Evolutionary conservation across 1,139 yeast species (phyloP).

Genomic region (Pichia inconspicua): DNA sequence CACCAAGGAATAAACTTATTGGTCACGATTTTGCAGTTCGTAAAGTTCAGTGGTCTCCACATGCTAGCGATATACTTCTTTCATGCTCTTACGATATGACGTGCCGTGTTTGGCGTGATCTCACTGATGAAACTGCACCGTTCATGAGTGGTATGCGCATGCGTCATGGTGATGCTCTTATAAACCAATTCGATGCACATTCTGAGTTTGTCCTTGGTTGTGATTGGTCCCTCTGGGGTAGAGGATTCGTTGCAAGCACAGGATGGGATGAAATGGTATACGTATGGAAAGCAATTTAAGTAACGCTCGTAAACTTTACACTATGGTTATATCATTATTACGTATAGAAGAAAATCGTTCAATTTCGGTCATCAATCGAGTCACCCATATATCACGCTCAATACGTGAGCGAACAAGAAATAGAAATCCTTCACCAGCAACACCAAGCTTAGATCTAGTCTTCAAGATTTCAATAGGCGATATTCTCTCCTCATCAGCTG

Average conservation of each 20-base stretch:
- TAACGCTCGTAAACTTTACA: neutral
- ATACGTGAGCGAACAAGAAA: constrained; percentile 78
- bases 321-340: constrained; percentile 15
- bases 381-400: constrained; percentile 81
- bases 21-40: constrained; percentile 91
- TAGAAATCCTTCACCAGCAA: constrained; percentile 59
- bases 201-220: constrained; percentile 90
- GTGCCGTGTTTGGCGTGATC: constrained; percentile 76
- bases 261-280: constrained; percentile 97
- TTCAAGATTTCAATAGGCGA: constrained; percentile 20
- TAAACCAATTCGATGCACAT: constrained; percentile 60
- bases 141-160: constrained; percentile 34
- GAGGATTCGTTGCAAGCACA: constrained; percentile 90
- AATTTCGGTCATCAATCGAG: constrained; percentile 53
- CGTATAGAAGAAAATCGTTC: constrained; percentile 40
- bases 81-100: constrained; percentile 92
- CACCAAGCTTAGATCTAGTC: constrained; percentile 50
- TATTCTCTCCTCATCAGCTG: neutral
- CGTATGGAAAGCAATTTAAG: constrained; percentile 56
- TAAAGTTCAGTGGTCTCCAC: constrained; percentile 84
- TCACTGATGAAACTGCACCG: constrained; percentile 46
- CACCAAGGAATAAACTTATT: constrained; percentile 68
- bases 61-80: constrained; percentile 59
- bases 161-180: constrained; percentile 39
- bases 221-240: constrained; percentile 97